Conservation (phyloP, 2,329 filamentous ascomycete species). For the Westerdykella ornata region DNA sequence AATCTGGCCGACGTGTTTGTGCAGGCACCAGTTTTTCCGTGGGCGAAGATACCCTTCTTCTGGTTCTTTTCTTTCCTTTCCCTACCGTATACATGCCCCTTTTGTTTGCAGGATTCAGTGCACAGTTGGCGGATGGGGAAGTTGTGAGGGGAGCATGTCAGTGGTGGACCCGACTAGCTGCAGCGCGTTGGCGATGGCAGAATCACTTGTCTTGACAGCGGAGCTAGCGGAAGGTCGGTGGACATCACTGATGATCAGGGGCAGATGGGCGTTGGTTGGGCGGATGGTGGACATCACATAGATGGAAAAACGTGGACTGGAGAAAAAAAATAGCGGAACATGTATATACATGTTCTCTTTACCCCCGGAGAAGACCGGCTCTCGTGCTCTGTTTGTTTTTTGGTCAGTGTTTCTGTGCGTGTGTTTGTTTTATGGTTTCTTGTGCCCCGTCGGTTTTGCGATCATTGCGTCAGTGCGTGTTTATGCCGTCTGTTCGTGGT, state of each 20-base stretch:
- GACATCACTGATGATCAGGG: no score
- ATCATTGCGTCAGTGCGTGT: no score
- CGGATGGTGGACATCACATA: no score
- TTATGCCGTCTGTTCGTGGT: no score
- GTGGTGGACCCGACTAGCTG: constrained; percentile 10
- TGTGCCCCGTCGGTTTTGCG: no score
- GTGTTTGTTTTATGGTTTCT: constrained; percentile 27
- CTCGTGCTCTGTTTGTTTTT: constrained; percentile 2
- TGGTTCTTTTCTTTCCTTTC: constrained; percentile 13
- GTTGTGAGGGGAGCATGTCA: constrained; percentile 11
- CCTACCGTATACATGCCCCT: constrained; percentile 6
- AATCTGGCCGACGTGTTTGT: constrained; percentile 13
- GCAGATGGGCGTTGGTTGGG: no score
- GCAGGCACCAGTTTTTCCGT: background rate
- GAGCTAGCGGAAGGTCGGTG: constrained; percentile 7
- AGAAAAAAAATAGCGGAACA: constrained; percentile 27
- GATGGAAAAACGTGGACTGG: no score
- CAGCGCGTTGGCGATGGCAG: constrained; percentile 4
- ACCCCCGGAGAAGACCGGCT: constrained; percentile 11
- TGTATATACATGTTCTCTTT: constrained; percentile 27
- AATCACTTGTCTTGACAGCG: constrained; percentile 32
- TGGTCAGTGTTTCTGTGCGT: constrained; percentile 7
- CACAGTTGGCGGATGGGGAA: constrained; percentile 13
- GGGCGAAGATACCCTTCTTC: constrained; percentile 36
- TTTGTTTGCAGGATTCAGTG: constrained; percentile 11